These are phyloP conservation scores for Wickerhamiella sergipiensis DNA, from an alignment of 805 yeast species.

Conservation along the genomic window DNA sequence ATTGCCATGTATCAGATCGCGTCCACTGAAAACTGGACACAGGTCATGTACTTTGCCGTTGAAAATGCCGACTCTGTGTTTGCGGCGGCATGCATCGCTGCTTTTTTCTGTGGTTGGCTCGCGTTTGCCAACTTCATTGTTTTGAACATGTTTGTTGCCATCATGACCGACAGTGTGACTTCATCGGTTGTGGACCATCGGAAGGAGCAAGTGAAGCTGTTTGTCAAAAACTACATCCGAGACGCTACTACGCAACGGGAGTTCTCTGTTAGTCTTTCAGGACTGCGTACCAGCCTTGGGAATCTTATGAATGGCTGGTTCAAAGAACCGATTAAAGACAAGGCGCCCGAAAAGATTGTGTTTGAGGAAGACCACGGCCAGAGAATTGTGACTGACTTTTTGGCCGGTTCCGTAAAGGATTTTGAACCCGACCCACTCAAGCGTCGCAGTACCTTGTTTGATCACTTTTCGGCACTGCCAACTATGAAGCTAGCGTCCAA, in stretches of 20 bases:
- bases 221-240: slow-evolving; percentile 29
- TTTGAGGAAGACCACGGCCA: background rate
- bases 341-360: background rate
- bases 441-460: background rate
- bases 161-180: slow-evolving; percentile 71
- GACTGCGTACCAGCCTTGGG: background rate
- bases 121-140: slow-evolving; percentile 65
- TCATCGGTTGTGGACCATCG: slow-evolving; percentile 61
- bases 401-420: slow-evolving; percentile 1
- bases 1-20: slow-evolving; percentile 67
- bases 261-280: background rate
- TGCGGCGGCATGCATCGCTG: slow-evolving; percentile 42
- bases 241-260: background rate
- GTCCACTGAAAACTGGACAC: slow-evolving; percentile 89
- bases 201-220: slow-evolving; percentile 50
- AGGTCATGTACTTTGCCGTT: slow-evolving; percentile 50
- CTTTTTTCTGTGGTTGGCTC: slow-evolving; percentile 66
- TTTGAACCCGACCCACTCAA: background rate
- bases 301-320: background rate
- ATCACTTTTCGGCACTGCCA: background rate
- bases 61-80: slow-evolving; percentile 28
- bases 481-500: background rate
- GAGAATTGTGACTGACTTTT: slow-evolving; percentile 7
- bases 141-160: slow-evolving; percentile 82
- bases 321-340: background rate